Evolutionary conservation across 768 basidiomycete species (phyloP).

Genomic region (Epithele typhae): DNA sequence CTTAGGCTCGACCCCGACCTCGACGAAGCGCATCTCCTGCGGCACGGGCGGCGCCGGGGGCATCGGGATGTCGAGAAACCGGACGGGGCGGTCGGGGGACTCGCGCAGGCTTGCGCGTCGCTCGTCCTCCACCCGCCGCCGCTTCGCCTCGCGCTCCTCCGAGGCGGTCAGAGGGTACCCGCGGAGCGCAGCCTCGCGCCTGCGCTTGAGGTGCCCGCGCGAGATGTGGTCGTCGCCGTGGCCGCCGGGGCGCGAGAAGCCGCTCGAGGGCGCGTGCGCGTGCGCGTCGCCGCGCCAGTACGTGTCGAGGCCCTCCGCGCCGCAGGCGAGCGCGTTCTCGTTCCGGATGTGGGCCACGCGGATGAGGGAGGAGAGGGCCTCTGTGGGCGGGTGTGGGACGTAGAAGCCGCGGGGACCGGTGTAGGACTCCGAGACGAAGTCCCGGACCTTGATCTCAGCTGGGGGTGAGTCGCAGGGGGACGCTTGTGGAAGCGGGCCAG

Average conservation of each 20-base stretch:
- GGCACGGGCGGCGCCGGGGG: too few species aligned
- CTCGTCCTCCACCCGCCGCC: slow-evolving; percentile 5
- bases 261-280: too few species aligned
- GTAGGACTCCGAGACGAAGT: slow-evolving; percentile 23
- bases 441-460: slow-evolving; percentile 15
- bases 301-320: slow-evolving; percentile 6
- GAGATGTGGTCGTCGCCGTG: slow-evolving; percentile 2
- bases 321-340: slow-evolving; percentile 9
- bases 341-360: slow-evolving; percentile 14
- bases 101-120: slow-evolving; percentile 3
- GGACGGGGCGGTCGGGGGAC: slow-evolving; percentile 1
- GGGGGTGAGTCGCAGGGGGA: too few species aligned
- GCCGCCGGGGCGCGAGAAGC: not conserved
- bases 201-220: slow-evolving; percentile 10
- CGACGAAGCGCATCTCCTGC: too few species aligned
- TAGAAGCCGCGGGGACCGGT: slow-evolving; percentile 15
- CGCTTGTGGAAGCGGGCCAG: too few species aligned
- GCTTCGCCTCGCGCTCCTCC: slow-evolving; percentile 2
- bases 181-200: not conserved
- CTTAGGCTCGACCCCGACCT: too few species aligned
- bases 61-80: slow-evolving; percentile 1
- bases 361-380: slow-evolving; percentile 7
- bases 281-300: slow-evolving; percentile 9
- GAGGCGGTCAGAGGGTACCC: not conserved
- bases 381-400: slow-evolving; percentile 20